Percentiles rank a stretch among this genome's conserved stretches.
These are phyloP conservation scores for Ustilago esculenta DNA, from an alignment of 1,284 basidiomycete genomes.

Conservation along the genomic window DNA sequence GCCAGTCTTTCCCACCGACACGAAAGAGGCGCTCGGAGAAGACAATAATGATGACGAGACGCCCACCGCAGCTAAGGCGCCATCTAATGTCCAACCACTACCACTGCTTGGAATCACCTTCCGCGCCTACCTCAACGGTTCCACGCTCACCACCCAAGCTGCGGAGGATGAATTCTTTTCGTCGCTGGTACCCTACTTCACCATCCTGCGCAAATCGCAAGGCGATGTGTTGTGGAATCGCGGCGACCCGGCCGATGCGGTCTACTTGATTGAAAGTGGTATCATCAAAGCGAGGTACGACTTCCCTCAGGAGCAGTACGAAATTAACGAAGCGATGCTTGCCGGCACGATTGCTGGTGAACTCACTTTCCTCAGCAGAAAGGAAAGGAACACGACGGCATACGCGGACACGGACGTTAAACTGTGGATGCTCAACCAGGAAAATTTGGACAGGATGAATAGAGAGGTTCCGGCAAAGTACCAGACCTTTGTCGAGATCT, in stretches of 20 bases:
- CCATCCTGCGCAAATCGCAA: constrained; percentile 72
- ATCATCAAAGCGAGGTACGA: constrained; percentile 64
- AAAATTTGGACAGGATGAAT: constrained; percentile 36
- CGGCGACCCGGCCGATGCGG: constrained; percentile 75
- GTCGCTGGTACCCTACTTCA: constrained; percentile 77
- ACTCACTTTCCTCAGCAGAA: constrained; percentile 56
- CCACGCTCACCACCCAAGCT: background rate
- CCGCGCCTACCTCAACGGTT: constrained; percentile 40
- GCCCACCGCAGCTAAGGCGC: constrained; percentile 1
- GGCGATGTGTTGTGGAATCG: constrained; percentile 79
- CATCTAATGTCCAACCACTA: constrained; percentile 39
- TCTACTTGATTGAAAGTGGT: constrained; percentile 65
- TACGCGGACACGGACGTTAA: constrained; percentile 58
- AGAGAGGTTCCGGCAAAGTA: constrained; percentile 32
- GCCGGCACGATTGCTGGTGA: constrained; percentile 66
- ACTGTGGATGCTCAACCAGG: constrained; percentile 58
- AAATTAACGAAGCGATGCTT: constrained; percentile 66
- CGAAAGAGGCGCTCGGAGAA: background rate
- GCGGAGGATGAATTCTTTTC: constrained; percentile 64
- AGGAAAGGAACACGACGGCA: constrained; percentile 60
- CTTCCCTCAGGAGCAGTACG: constrained; percentile 63
- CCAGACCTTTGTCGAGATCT: constrained; percentile 49
- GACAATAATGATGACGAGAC: background rate
- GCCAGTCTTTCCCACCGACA: background rate
- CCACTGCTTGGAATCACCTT: constrained; percentile 56